Conservation (phyloP, 1,284 basidiomycete genomes). For the Fomitopsis betulina region DNA sequence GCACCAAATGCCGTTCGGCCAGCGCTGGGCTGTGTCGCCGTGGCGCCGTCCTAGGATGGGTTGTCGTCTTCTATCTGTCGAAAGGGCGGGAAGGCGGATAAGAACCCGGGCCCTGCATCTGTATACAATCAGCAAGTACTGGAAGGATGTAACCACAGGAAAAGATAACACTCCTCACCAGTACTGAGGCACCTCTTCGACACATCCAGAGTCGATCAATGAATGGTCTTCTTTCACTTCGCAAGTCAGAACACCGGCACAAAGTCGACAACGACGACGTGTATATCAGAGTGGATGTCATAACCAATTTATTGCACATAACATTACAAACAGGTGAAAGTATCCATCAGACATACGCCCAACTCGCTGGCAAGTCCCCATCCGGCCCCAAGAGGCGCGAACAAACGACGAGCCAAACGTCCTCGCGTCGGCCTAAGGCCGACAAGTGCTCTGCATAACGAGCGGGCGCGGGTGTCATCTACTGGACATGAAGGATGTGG, state of each 20-base stretch:
- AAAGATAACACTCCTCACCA: no score
- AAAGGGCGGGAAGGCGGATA: not conserved
- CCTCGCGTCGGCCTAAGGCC: conserved; percentile 52
- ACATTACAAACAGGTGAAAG: not conserved
- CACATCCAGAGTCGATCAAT: no score
- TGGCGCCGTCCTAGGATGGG: not conserved
- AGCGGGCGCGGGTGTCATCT: conserved; percentile 70
- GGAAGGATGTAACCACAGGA: no score
- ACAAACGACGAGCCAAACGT: conserved; percentile 50
- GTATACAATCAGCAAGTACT: not conserved
- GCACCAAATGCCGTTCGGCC: not conserved
- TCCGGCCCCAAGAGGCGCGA: not conserved
- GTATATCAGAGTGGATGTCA: no score
- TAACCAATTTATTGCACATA: no score
- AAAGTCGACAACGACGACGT: no score
- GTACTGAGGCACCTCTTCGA: no score
- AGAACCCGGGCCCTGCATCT: not conserved
- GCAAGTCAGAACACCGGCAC: no score
- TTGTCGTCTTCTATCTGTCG: not conserved
- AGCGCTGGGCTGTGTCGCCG: not conserved
- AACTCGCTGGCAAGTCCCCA: conserved; percentile 2
- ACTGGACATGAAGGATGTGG: conserved; percentile 77
- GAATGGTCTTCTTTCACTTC: no score
- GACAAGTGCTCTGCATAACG: conserved; percentile 77
- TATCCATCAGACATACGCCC: conserved; percentile 17